These are phyloP conservation scores for Hymenoscyphus fructigenus DNA, from an alignment of 2,329 filamentous ascomycete genomes.

Conservation along the genomic window DNA sequence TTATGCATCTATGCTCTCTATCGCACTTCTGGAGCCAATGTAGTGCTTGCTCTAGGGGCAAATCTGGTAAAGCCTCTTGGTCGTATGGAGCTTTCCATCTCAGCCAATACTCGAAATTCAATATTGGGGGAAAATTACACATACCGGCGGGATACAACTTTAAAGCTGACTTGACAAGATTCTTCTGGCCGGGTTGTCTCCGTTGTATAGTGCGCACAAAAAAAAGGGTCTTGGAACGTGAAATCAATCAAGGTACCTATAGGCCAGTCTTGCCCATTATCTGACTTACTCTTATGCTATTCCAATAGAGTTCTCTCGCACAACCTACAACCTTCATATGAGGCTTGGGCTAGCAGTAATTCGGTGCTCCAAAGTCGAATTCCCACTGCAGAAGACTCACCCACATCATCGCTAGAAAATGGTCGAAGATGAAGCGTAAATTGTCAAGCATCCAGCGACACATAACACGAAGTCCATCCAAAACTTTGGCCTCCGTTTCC, in stretches of 20 bases:
- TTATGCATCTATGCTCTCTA: not conserved
- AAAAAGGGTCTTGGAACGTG: not conserved
- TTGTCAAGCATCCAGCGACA: not conserved
- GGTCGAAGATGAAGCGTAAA: not conserved
- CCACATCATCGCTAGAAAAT: not conserved
- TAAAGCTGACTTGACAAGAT: not conserved
- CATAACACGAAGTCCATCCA: not conserved
- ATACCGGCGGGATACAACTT: not conserved
- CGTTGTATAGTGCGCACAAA: not conserved
- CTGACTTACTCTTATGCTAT: not conserved
- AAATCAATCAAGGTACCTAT: not conserved
- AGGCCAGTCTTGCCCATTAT: not conserved
- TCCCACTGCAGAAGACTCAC: not conserved
- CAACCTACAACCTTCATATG: not conserved
- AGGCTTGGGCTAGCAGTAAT: not conserved
- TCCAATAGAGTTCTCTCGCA: not conserved
- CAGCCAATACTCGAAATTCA: not conserved
- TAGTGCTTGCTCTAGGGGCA: not conserved
- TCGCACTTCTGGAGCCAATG: not conserved
- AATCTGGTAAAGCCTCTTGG: not conserved
- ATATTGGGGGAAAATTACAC: not conserved
- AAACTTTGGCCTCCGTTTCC: not conserved
- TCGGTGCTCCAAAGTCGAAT: not conserved
- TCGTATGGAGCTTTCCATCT: not conserved
- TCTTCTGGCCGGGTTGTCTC: not conserved